phyloP scores from a whole-genome alignment of 176 grass and related monocot species.

The Aegilops speltoides region DNA sequence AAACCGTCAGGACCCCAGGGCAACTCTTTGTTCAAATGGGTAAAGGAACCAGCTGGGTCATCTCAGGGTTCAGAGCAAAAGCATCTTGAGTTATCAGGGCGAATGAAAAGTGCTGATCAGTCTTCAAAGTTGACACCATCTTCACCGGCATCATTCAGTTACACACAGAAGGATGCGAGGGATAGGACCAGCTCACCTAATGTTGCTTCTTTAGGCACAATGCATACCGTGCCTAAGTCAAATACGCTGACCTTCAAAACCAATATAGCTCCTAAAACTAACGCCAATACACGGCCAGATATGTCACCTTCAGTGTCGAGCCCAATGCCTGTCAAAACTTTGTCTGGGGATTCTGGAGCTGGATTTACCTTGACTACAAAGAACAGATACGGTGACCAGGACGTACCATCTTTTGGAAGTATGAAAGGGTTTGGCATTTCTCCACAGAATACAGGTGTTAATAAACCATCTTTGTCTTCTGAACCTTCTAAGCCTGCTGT shows the following conservation, averaged over 20 bases:
- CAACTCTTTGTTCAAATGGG: conserved; percentile 83
- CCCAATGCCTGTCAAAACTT: conserved; percentile 30
- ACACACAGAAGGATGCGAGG: conserved; percentile 34
- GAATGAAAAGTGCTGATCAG: conserved; percentile 41
- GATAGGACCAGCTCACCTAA: conserved; percentile 42
- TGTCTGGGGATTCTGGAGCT: conserved; percentile 29
- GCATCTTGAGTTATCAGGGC: conserved; percentile 43
- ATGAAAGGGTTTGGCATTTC: conserved; percentile 23
- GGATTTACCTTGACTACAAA: conserved; percentile 38
- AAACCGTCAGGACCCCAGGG: conserved; percentile 47
- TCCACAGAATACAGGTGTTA: conserved; percentile 40
- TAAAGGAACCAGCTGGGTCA: conserved; percentile 50
- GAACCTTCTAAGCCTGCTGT: conserved; percentile 30
- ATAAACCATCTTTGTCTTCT: conserved; percentile 39
- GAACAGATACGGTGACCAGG: conserved; percentile 30
- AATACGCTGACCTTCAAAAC: conserved; percentile 51
- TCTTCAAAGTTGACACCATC: conserved; percentile 43
- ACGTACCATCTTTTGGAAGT: conserved; percentile 30
- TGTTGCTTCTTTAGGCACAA: conserved; percentile 39
- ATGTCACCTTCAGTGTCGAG: conserved; percentile 23
- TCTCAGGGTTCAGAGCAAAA: conserved; percentile 54
- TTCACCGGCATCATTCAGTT: conserved; percentile 36
- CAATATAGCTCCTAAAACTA: conserved; percentile 41
- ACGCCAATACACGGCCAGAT: conserved; percentile 32
- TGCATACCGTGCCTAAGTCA: conserved; percentile 32